phyloP scores from a whole-genome alignment of 2,329 filamentous ascomycete genomes.

The Penicillium sp. region DNA sequence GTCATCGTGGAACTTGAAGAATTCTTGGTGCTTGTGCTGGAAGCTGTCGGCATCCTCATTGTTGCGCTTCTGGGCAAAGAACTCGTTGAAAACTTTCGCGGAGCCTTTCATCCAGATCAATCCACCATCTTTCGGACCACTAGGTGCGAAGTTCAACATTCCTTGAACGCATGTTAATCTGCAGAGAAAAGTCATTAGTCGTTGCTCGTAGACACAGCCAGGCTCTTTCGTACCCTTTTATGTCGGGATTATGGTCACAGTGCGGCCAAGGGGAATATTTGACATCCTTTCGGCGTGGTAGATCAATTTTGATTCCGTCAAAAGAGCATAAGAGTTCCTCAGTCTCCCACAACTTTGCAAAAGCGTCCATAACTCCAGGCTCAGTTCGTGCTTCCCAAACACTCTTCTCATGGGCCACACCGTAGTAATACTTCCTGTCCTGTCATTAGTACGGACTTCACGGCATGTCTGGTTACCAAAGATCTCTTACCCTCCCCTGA shows the following conservation, averaged over 20 bases:
- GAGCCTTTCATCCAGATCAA: slow-evolving; percentile 47
- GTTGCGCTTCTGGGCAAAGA: slow-evolving; percentile 40
- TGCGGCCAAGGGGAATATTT: slow-evolving; percentile 46
- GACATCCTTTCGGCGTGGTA: slow-evolving; percentile 42
- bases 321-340: slow-evolving; percentile 22
- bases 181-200: neutral
- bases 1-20: slow-evolving; percentile 44
- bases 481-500: slow-evolving; percentile 43
- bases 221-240: slow-evolving; percentile 34
- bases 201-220: no score
- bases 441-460: neutral
- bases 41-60: slow-evolving; percentile 24
- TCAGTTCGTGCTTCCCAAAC: slow-evolving; percentile 46
- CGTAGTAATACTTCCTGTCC: slow-evolving; percentile 31
- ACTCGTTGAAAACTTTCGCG: slow-evolving; percentile 43
- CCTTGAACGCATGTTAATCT: slow-evolving; percentile 40
- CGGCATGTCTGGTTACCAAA: no score
- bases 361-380: slow-evolving; percentile 41
- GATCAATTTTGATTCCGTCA: slow-evolving; percentile 41
- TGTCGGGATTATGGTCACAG: slow-evolving; percentile 42
- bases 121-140: slow-evolving; percentile 48
- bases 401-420: slow-evolving; percentile 43
- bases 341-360: slow-evolving; percentile 42
- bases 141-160: slow-evolving; percentile 45
- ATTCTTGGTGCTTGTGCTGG: slow-evolving; percentile 36